Evolutionary conservation across 768 basidiomycete genomes (phyloP).

Genomic region (Amanita rimosa): DNA sequence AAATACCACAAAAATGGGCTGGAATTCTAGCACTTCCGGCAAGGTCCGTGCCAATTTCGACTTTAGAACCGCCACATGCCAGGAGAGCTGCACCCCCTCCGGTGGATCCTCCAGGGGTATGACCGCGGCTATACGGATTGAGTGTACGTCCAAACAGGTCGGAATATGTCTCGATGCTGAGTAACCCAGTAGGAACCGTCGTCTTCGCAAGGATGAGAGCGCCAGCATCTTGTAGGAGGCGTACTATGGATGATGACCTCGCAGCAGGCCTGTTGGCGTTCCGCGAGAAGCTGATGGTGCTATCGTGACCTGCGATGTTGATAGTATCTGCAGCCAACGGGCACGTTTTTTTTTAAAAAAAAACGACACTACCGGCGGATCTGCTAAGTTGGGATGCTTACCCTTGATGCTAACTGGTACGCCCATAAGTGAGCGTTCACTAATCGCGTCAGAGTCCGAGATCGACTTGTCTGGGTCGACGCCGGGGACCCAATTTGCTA

Average conservation of each 20-base stretch:
- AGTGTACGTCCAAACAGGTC: constrained; percentile 51
- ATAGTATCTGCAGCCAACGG: constrained; percentile 24
- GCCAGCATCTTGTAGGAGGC: constrained; percentile 48
- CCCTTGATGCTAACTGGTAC: constrained; percentile 67
- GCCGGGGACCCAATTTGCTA: constrained; percentile 26
- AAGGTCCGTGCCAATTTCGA: constrained; percentile 65
- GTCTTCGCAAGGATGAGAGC: constrained; percentile 59
- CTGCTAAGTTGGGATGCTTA: constrained; percentile 9
- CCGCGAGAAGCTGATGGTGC: constrained; percentile 50
- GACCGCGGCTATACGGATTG: constrained; percentile 48
- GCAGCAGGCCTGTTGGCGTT: constrained; percentile 31
- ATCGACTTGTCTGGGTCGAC: constrained; percentile 22
- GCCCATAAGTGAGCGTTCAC: constrained; percentile 44
- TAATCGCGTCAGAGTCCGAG: constrained; percentile 18
- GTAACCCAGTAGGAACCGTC: constrained; percentile 42
- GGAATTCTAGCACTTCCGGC: constrained; percentile 67
- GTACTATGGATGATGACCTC: constrained; percentile 41
- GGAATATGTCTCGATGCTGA: constrained; percentile 46
- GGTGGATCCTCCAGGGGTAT: constrained; percentile 51
- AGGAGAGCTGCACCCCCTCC: constrained; percentile 63
- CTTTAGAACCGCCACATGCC: constrained; percentile 50
- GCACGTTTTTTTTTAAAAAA: neutral
- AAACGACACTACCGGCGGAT: constrained; percentile 3
- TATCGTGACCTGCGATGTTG: constrained; percentile 45
- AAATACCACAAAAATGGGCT: constrained; percentile 64